Evolutionary conservation across 495 filamentous ascomycete genomes (phyloP).

Genomic region (Aeminium ludgeri): DNA sequence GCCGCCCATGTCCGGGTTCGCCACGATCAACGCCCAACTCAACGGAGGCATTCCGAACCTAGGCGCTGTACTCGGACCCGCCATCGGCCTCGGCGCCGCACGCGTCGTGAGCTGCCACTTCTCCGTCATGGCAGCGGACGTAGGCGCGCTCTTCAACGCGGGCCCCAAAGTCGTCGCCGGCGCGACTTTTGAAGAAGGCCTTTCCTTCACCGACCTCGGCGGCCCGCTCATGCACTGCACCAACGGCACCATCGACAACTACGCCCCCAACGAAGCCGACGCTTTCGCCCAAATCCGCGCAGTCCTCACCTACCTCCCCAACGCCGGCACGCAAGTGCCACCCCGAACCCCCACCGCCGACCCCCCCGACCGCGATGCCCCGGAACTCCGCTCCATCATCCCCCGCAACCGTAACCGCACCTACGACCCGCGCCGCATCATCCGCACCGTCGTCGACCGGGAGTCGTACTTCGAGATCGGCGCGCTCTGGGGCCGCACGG

Average conservation of each 20-base stretch:
- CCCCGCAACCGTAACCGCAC: conserved; percentile 40
- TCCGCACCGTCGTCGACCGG: conserved; percentile 36
- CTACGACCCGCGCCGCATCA: conserved; percentile 42
- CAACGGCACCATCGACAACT: conserved; percentile 49
- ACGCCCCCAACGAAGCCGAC: conserved; percentile 40
- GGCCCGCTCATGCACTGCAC: conserved; percentile 43
- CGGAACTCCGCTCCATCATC: conserved; percentile 37
- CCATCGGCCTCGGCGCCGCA: conserved; percentile 46
- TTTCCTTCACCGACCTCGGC: conserved; percentile 39
- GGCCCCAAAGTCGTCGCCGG: conserved; percentile 43
- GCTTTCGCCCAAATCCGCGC: conserved; percentile 43
- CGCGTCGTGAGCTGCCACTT: conserved; percentile 45
- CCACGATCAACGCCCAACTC: conserved; percentile 29
- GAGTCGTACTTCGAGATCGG: conserved; percentile 48
- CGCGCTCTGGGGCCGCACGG: conserved; percentile 41
- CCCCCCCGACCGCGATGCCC: conserved; percentile 29
- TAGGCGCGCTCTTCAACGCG: conserved; percentile 45
- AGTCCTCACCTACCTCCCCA: conserved; percentile 39
- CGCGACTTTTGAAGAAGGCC: conserved; percentile 43
- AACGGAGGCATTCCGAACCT: conserved; percentile 42
- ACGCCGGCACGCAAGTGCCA: conserved; percentile 36
- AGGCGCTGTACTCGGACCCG: conserved; percentile 44
- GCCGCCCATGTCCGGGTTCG: neutral
- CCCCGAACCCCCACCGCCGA: conserved; percentile 33
- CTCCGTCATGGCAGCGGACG: conserved; percentile 46